Evolutionary conservation across 257 asterid genomes (phyloP), one percentile per base, ranked within the genome.

Genomic region (Prunella vulgaris): DNA sequence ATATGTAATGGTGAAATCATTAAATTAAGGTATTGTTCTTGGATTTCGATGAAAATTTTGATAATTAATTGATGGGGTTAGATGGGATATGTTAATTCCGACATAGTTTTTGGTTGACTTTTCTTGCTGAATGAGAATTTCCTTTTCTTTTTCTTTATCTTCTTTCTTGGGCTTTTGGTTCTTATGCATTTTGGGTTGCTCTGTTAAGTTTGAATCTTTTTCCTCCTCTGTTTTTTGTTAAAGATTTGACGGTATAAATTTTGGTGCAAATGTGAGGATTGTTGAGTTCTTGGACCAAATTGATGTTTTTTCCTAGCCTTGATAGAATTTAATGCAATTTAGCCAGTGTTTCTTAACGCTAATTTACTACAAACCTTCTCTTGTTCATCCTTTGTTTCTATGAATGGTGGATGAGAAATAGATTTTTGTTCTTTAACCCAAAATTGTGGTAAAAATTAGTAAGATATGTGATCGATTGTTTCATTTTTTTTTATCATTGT

Each of bases 71-170:
- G 66, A 33, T 57, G 76, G 64, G 24, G 30, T 51, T 69, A 64
- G 60, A 66, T 80, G 66, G 69, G 85, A 72, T 83, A 79, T 66
- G 64, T 46, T 59, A 62, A 22, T 56, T 37, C 59, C 63, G 57
- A 67, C 32, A 42, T 66, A 51, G 56, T 76, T 44, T 51, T 17
- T 52, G 6, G 66, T 74, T 58, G 61, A 48, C 61, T 64, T 75
- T 40, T 27, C 15, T 14, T 2, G 10, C 17, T 14, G 56, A 37
- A 35, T 20, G 27, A 12, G 74, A 65, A 65, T n/a, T 56, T 54
- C 12, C 1, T 40, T 10, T 12, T n/a, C n/a, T n/a, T n/a, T n/a
- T n/a, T n/a, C n/a, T n/a, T n/a, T 10, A 1, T 40, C 17, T 70
- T 57, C 22, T 74, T 46, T 24, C 49, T 22, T 62, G n/a, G 17